Base-by-base conservation (phyloP, 345 rosid genomes). In the Euphorbia pulcherrima region DNA sequence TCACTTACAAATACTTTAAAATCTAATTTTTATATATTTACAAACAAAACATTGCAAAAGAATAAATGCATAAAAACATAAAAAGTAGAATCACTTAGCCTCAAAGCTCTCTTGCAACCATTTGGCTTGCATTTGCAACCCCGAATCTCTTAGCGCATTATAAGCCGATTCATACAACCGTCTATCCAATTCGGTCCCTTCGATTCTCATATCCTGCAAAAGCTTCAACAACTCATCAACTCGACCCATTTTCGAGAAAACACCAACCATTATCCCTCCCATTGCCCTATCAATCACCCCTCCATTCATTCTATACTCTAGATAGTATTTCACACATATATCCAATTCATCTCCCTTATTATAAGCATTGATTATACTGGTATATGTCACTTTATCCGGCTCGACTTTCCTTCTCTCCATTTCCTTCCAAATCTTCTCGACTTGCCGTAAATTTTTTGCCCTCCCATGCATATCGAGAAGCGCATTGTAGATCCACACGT, bases 201-300 rank as follows among this genome's bases (percentile, higher is more conserved):
- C 88, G 7, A 70, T 65, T 68, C 77, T 87, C 84, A 90, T 86
- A 72, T 90, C 95, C 64, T 75, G 79, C 75, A 92, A 64, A 67
- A 92, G 86, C 83, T 80, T 87, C 79, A 90, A 62, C 68, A 92
- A 71, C 81, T 88, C 92, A 37, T 87, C 87, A 1, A 90, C 64
- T 72, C 79, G 75, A 21, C 88, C 81, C 8, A 82, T 79, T 78
- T 92, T 92, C 2, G 96, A 88, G 82, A 88, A 87, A 26, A 92
- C 90, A 8, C 95, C 87, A 2, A 90, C 90, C 95, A 90, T 90
- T 60, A 89, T 84, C 29, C 95, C 95, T 0, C 86, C 96, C 88
- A 92, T 84, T 6, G 86, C 92, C 62, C 78, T 78, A 60, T 92
- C 95, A 3, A 84, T 83, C 39, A 18, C 74, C 12, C 95, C 95